Base-by-base conservation (phyloP, 345 rosid genomes). In the Syzygium aromaticum region DNA sequence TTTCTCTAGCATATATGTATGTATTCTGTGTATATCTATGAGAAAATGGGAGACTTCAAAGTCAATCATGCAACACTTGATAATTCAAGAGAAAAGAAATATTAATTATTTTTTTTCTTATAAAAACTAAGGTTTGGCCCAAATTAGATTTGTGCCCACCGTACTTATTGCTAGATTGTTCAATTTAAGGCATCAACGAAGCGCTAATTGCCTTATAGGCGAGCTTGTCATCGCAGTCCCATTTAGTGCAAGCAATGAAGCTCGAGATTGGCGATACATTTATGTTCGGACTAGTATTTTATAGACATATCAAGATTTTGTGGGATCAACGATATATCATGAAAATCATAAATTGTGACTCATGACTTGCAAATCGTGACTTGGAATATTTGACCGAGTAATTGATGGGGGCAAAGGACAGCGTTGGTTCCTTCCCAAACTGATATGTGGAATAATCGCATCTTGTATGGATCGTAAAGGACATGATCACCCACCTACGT, bases 131-230 rank as follows among this genome's bases (percentile, higher is more conserved):
- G 14, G 14, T 73, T 19, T 38, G 46, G 38, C 0, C 2, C 27
- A 73, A 38, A 73, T 33, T 73, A 9, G 46, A 49, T 38, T 8
- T 7, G 27, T 5, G 21, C 21, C 11, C 21, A 19, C 40, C 22
- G 4, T 33, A 10, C 5, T 33, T 7, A 5, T 19, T 2, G 40
- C 27, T 21, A 73, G 13, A 40, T 19, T 73, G 25, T 73, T 33
- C 3, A 19, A 3, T 73, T 73, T 73, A 73, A 73, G 49, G 3
- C 25, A 5, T 19, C 7, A 21, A 38, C 7, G 0, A 19, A 73
- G 14, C 10, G 1, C 0, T 6, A 9, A 38, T 33, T 33, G 5
- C 3, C 40, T 33, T 3, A 1, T 67, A 12, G 6, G 17, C 2
- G 1, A 4, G 6, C 19, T 3, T 67, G 9, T 17, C 46, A 8